Conservation (phyloP, 2,329 filamentous ascomycete genomes). For the Sclerotinia borealis region DNA sequence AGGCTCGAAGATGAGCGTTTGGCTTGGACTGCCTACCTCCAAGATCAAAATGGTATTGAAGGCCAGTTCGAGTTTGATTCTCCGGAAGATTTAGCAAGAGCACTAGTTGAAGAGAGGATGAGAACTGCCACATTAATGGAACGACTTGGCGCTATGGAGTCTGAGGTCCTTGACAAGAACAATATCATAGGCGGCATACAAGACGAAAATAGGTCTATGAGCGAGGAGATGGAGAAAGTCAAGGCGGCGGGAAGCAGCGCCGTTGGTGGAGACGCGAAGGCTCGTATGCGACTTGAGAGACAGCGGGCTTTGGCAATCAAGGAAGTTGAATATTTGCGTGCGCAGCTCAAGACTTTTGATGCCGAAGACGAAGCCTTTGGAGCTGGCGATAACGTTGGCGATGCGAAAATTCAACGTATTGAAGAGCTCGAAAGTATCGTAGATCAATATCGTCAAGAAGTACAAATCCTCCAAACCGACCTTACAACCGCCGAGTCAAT, state of each 20-base stretch:
- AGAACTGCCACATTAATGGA: slow-evolving; percentile 76
- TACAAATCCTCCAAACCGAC: slow-evolving; percentile 67
- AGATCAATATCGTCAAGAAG: slow-evolving; percentile 77
- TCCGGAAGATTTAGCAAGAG: slow-evolving; percentile 79
- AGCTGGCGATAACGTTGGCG: slow-evolving; percentile 65
- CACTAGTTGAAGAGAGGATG: slow-evolving; percentile 74
- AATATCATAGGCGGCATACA: slow-evolving; percentile 67
- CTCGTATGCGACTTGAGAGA: slow-evolving; percentile 70
- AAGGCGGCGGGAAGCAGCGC: slow-evolving; percentile 43
- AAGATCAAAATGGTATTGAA: slow-evolving; percentile 56
- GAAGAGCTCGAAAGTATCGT: slow-evolving; percentile 79
- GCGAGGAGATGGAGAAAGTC: slow-evolving; percentile 64
- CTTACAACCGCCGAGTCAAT: slow-evolving; percentile 58
- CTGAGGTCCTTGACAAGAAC: slow-evolving; percentile 72
- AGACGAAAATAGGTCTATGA: slow-evolving; percentile 58
- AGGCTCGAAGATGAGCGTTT: slow-evolving; percentile 81
- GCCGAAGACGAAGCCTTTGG: slow-evolving; percentile 83
- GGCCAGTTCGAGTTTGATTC: slow-evolving; percentile 73
- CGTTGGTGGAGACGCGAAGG: slow-evolving; percentile 52
- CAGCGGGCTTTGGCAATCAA: slow-evolving; percentile 82
- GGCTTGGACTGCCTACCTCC: slow-evolving; percentile 81
- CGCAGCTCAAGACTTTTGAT: slow-evolving; percentile 84
- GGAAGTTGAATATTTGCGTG: slow-evolving; percentile 89
- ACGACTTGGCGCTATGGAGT: slow-evolving; percentile 69
- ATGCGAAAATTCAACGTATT: slow-evolving; percentile 66